Percentiles rank a stretch among this genome's conserved stretches.
These are phyloP conservation scores for Eucalyptus cloeziana DNA, from an alignment of 345 rosid genomes.

Conservation along the genomic window DNA sequence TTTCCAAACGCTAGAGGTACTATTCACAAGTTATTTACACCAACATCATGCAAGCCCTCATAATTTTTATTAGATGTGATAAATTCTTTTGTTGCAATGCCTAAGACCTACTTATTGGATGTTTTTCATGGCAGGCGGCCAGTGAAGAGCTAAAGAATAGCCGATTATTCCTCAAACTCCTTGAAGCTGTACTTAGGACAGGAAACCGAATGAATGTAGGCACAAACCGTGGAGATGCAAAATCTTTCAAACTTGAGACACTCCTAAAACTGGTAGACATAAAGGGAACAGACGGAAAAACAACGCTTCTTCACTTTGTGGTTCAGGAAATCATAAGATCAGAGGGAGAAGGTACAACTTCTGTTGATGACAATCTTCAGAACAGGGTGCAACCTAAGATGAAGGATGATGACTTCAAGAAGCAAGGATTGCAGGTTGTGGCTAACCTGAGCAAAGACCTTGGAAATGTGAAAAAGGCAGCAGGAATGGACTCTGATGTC, in stretches of 20 bases:
- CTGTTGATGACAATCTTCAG: conserved; percentile 15
- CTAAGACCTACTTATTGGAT: background rate
- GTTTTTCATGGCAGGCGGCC: conserved; percentile 42
- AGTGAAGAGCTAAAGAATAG: conserved; percentile 87
- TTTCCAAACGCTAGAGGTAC: conserved; percentile 87
- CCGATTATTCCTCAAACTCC: conserved; percentile 85
- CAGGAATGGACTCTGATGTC: conserved; percentile 95
- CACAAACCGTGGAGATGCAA: conserved; percentile 95
- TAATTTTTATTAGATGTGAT: background rate
- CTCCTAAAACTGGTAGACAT: conserved; percentile 93
- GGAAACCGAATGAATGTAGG: conserved; percentile 98
- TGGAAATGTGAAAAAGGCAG: conserved; percentile 74
- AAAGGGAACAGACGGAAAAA: conserved; percentile 93
- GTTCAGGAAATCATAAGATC: conserved; percentile 95
- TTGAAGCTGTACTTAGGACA: conserved; percentile 89
- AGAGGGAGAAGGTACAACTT: conserved; percentile 35
- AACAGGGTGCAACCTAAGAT: background rate
- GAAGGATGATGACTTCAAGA: conserved; percentile 61
- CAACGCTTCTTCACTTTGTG: conserved; percentile 93
- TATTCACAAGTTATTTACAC: background rate
- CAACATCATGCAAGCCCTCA: background rate
- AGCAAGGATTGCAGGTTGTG: conserved; percentile 86
- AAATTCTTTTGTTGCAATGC: background rate
- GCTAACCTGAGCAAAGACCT: conserved; percentile 86
- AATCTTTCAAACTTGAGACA: conserved; percentile 94